phyloP scores from a whole-genome alignment of 2,329 filamentous ascomycete species.

The Bisporella sp. region DNA sequence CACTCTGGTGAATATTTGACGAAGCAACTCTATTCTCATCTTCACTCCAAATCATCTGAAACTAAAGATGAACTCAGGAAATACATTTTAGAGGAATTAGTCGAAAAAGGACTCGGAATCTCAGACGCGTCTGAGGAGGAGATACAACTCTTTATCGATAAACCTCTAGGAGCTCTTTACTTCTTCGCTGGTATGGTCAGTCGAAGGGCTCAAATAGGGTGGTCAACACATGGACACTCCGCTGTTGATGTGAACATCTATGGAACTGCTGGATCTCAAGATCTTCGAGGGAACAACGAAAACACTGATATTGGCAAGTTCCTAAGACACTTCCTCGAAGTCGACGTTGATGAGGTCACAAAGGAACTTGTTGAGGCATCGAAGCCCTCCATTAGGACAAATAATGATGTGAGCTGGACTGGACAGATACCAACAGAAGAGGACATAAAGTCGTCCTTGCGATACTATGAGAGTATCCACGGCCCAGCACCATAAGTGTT shows the following conservation, averaged over 20 bases:
- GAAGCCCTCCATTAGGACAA: conserved; percentile 4
- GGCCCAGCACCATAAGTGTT: neutral
- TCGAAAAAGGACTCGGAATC: conserved; percentile 70
- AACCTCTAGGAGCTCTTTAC: conserved; percentile 45
- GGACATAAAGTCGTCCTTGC: conserved; percentile 8
- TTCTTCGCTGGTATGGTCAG: conserved; percentile 82
- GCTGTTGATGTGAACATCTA: conserved; percentile 97
- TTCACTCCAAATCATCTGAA: conserved; percentile 28
- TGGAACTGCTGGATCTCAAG: conserved; percentile 61
- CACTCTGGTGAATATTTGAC: conserved; percentile 66
- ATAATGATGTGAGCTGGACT: conserved; percentile 13
- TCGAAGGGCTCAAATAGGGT: conserved; percentile 80
- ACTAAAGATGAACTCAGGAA: conserved; percentile 34
- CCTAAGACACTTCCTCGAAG: conserved; percentile 67
- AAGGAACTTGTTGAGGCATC: conserved; percentile 48
- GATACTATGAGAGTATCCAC: conserved; percentile 5
- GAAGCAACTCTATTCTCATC: conserved; percentile 51
- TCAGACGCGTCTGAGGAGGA: conserved; percentile 65
- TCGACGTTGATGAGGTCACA: conserved; percentile 75
- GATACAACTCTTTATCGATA: conserved; percentile 55
- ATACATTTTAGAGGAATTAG: conserved; percentile 63
- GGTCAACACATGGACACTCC: conserved; percentile 89
- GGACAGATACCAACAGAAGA: conserved; percentile 19
- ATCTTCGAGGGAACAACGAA: conserved; percentile 79
- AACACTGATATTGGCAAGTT: conserved; percentile 90